Evolutionary conservation across 2,329 filamentous ascomycete genomes (phyloP), one percentile per base, ranked within the genome.

Genomic region (Conoideocrella luteorostrata): DNA sequence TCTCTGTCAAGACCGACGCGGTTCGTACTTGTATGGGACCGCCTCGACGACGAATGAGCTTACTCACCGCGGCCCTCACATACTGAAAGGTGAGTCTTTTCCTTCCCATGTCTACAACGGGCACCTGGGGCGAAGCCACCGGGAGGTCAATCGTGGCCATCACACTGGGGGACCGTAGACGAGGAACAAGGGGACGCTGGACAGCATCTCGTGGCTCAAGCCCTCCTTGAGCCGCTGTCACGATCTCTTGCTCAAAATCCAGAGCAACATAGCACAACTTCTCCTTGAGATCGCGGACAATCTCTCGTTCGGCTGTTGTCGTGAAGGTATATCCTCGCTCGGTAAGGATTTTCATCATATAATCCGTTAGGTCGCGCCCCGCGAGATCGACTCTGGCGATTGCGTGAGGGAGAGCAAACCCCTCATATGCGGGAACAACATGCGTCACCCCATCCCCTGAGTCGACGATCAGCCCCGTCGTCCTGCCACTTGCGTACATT

Each of bases 301-400:
- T 98, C 94, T 97, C 93, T 74, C 93, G 93, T 82, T 98, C 93
- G 72, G 93, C 93, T 51, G 93, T 97, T 77, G 93, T 98, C 68
- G 91, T 96, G 87, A 98, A 98, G 63, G 88, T 88, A 82, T 98
- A 97, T 65, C 93, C 93, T 68, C 93, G 90, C 86, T 98, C 93
- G 63, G 93, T 91, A 64, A 98, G 78, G 66, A 98, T 97, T 88
- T 97, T 97, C 93, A 98, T 97, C 65, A 98, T 86, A 82, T 98
- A 97, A 74, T 97, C 93, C 72, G 93, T 98, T 79, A 98, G 82
- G 73, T 98, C 93, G 82, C 93, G 93, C 71, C 93, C 93, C 76
- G 93, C 93, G 91, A 98, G 96, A 75, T 98, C 93, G 70, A 98
- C 88, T 93, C 93, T 93, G 59, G 90, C 91, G 76, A 98, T 98